A percentile compares a stretch with the other conserved stretches of the same genome.
These are phyloP conservation scores for Litchi chinensis DNA, from an alignment of 345 rosid genomes.

Conservation along the genomic window DNA sequence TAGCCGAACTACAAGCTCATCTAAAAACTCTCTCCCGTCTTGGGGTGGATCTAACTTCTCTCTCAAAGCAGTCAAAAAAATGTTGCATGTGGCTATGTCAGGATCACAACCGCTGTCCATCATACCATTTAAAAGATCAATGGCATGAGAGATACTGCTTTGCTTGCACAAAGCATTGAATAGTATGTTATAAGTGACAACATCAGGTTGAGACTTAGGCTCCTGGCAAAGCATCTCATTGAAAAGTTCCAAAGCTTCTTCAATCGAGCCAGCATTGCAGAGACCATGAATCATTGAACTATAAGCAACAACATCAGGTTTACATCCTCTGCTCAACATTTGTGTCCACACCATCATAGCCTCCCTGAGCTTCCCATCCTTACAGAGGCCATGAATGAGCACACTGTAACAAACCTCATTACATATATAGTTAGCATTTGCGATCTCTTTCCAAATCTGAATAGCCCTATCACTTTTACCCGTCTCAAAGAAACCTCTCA, in stretches of 20 bases:
- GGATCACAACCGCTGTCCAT: constrained; percentile 82
- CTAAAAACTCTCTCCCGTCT: constrained; percentile 73
- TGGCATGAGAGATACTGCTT: constrained; percentile 59
- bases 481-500: constrained; percentile 72
- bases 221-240: constrained; percentile 87
- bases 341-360: constrained; percentile 78
- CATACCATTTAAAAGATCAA: constrained; percentile 82
- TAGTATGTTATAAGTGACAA: constrained; percentile 84
- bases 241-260: constrained; percentile 72
- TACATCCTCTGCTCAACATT: constrained; percentile 68
- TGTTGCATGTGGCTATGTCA: constrained; percentile 73
- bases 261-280: constrained; percentile 58
- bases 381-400: constrained; percentile 73
- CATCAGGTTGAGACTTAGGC: constrained; percentile 76
- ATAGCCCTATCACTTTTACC: constrained; percentile 67
- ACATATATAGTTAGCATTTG: constrained; percentile 29
- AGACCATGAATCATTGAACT: constrained; percentile 89
- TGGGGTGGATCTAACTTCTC: constrained; percentile 74
- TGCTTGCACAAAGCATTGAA: constrained; percentile 69
- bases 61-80: constrained; percentile 59
- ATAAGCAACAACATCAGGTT: constrained; percentile 79
- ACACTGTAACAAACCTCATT: constrained; percentile 78
- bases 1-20: constrained; percentile 72
- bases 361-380: constrained; percentile 59
- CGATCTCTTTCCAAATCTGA: constrained; percentile 77